Conservation (phyloP, 768 basidiomycete species). For the Pulveroboletus sp. region DNA sequence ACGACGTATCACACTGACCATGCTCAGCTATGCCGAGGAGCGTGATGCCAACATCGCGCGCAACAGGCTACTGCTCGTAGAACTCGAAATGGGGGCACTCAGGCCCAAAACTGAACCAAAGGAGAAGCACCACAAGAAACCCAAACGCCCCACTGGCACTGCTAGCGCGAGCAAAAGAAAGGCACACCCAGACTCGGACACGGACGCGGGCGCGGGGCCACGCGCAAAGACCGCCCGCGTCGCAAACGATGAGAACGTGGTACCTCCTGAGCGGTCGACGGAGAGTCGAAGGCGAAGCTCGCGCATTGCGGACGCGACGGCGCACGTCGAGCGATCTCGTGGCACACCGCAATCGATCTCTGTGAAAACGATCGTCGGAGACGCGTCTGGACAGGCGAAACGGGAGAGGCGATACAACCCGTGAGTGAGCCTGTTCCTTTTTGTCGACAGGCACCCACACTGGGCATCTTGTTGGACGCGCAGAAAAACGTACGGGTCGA, state of each 20-base stretch:
- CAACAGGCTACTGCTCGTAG: conserved; percentile 42
- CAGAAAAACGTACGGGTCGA: conserved; percentile 75
- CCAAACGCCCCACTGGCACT: background rate
- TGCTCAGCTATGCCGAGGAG: conserved; percentile 31
- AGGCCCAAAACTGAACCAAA: conserved; percentile 46
- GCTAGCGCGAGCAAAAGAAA: conserved; percentile 40
- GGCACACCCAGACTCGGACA: conserved; percentile 20
- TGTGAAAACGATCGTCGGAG: conserved; percentile 33
- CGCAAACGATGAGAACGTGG: conserved; percentile 17
- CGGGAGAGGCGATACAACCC: conserved; percentile 31
- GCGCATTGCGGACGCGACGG: conserved; percentile 53
- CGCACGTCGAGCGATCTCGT: conserved; percentile 34
- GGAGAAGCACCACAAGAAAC: conserved; percentile 29
- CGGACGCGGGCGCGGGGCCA: conserved; percentile 30
- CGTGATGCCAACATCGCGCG: conserved; percentile 34
- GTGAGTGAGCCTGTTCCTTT: conserved; percentile 12
- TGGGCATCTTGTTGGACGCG: background rate
- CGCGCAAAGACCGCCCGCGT: conserved; percentile 16
- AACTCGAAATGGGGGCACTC: conserved; percentile 36
- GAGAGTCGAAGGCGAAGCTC: conserved; percentile 56
- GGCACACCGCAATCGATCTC: conserved; percentile 36
- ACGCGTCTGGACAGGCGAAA: conserved; percentile 33
- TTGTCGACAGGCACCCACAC: conserved; percentile 18
- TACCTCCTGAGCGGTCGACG: background rate
- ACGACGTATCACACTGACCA: background rate